phyloP scores from a whole-genome alignment of 164 flowering plant species.

The Amborella trichopoda region DNA sequence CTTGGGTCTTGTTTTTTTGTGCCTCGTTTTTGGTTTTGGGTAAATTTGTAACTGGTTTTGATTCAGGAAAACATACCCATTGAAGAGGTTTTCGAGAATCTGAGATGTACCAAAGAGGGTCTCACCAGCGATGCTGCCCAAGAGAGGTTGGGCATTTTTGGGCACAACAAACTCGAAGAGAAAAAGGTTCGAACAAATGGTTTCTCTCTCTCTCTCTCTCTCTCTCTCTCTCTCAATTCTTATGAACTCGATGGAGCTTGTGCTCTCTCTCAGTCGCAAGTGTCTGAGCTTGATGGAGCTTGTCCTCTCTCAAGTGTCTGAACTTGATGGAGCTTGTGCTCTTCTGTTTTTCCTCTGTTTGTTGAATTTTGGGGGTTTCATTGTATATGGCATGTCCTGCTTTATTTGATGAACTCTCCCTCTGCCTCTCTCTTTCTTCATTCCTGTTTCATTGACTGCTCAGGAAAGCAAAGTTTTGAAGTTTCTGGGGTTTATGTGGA shows the following conservation, averaged over 20 bases:
- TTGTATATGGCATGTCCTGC: too few relatives aligned
- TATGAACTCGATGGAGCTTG: too few relatives aligned
- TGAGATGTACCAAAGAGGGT: constrained; percentile 53
- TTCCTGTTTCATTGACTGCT: background rate
- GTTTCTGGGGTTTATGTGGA: constrained; percentile 94
- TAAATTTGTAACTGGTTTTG: constrained; percentile 2
- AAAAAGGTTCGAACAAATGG: too few relatives aligned
- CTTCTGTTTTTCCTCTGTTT: background rate
- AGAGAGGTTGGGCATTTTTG: constrained; percentile 52
- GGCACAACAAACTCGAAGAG: constrained; percentile 70
- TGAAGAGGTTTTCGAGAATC: constrained; percentile 68
- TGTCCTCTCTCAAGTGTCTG: too few relatives aligned
- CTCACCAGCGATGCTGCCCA: constrained; percentile 46
- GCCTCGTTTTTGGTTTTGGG: constrained; percentile 1
- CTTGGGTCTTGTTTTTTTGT: background rate
- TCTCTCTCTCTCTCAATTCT: background rate
- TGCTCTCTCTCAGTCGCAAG: too few relatives aligned
- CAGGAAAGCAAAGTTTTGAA: constrained; percentile 89
- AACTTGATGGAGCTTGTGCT: too few relatives aligned
- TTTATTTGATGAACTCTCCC: too few relatives aligned
- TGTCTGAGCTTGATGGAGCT: too few relatives aligned
- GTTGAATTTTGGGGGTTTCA: too few relatives aligned
- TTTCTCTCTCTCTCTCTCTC: background rate
- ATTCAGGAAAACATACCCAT: constrained; percentile 71
- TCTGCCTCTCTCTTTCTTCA: too few relatives aligned